These are phyloP conservation scores for Aspergillus pseudoviridinutans DNA, from an alignment of 2,329 filamentous ascomycete genomes.

Conservation along the genomic window DNA sequence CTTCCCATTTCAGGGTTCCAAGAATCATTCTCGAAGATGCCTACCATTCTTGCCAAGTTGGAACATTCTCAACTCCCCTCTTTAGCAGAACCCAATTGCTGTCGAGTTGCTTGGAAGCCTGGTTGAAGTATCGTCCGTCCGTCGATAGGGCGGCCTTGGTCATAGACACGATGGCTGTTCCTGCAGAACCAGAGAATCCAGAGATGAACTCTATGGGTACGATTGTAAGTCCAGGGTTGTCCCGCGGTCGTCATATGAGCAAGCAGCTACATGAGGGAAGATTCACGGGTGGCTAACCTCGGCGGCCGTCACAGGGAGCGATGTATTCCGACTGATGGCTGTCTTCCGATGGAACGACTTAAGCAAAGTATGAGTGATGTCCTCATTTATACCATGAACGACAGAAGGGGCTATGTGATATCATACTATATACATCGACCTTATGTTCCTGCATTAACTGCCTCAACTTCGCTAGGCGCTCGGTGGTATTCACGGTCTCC, in stretches of 20 bases:
- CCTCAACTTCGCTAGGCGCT: conserved; percentile 71
- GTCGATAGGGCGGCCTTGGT: conserved; percentile 88
- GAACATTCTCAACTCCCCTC: conserved; percentile 87
- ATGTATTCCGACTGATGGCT: conserved; percentile 98
- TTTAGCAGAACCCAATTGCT: conserved; percentile 88
- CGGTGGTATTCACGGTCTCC: conserved; percentile 74
- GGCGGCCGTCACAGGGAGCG: conserved; percentile 85
- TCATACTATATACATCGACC: conserved; percentile 84
- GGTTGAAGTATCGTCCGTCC: conserved; percentile 97
- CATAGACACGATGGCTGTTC: conserved; percentile 81
- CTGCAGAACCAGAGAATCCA: conserved; percentile 92
- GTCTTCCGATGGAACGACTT: conserved; percentile 95
- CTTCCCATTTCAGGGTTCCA: neutral
- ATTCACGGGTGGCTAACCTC: conserved; percentile 49
- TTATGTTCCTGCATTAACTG: conserved; percentile 81
- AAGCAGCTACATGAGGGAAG: neutral
- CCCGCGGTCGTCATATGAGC: conserved; percentile 3
- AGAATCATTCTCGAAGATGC: conserved; percentile 2
- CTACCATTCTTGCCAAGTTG: conserved; percentile 96
- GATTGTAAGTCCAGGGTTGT: conserved; percentile 12
- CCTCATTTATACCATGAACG: conserved; percentile 5
- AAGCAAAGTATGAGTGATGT: conserved; percentile 30
- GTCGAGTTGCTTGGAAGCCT: conserved; percentile 86
- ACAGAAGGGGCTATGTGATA: conserved; percentile 14
- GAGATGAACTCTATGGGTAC: conserved; percentile 67